Evolutionary conservation across 352 stramenopile genomes (phyloP).

Genomic region (Blastocystis hominis): DNA sequence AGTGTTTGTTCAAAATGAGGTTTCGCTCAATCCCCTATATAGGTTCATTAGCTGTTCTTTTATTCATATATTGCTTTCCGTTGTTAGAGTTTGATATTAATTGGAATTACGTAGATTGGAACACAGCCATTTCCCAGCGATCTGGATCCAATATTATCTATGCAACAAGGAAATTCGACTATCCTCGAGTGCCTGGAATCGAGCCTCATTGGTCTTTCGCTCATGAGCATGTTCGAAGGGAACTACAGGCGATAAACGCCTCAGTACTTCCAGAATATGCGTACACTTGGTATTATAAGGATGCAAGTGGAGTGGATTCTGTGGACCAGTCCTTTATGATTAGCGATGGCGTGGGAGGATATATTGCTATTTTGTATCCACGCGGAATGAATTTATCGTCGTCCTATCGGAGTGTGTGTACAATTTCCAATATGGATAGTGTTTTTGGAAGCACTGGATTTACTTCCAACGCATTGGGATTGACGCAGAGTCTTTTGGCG

Average conservation of each 20-base stretch:
- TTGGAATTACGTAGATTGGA: constrained; percentile 39
- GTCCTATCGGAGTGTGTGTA: neutral
- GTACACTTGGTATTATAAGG: neutral
- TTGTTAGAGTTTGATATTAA: constrained; percentile 40
- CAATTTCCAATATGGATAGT: constrained; percentile 38
- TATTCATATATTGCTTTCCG: constrained; percentile 31
- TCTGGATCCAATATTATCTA: constrained; percentile 13
- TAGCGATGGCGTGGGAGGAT: constrained; percentile 2
- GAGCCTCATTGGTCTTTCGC: neutral
- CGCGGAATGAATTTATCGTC: neutral
- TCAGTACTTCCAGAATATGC: neutral
- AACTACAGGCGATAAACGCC: neutral
- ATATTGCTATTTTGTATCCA: constrained; percentile 26
- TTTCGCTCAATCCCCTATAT: constrained; percentile 36
- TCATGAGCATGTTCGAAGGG: neutral
- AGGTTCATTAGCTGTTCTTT: neutral
- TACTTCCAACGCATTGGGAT: neutral
- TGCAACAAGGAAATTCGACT: neutral
- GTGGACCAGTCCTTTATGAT: neutral
- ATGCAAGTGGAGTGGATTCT: neutral
- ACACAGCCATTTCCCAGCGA: constrained; percentile 3
- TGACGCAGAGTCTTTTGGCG: constrained; percentile 5
- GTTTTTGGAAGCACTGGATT: constrained; percentile 45
- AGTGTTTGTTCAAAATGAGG: neutral
- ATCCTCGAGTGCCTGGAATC: constrained; percentile 19